These are phyloP conservation scores for Phellopilus nigrolimitatus DNA, from an alignment of 1,284 basidiomycete species.

Conservation along the genomic window DNA sequence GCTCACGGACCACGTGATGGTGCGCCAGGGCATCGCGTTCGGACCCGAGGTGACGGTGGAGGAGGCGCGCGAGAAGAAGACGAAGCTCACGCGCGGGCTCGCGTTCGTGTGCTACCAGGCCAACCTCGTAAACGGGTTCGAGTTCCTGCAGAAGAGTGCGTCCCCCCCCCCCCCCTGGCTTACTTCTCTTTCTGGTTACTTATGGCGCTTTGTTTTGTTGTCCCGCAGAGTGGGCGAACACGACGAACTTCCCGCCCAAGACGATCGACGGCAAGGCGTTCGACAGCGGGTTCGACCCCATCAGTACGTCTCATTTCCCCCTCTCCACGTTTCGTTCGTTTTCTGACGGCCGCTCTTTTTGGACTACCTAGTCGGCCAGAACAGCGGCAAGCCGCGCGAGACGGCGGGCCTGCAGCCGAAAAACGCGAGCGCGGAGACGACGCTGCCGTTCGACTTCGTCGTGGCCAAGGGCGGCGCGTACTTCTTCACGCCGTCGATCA, in stretches of 20 bases:
- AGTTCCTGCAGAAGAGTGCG: constrained; percentile 38
- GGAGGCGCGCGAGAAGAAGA: constrained; percentile 34
- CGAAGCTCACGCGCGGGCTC: constrained; percentile 42
- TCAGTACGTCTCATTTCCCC: constrained; percentile 17
- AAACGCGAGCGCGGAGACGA: constrained; percentile 26
- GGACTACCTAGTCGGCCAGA: constrained; percentile 41
- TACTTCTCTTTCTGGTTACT: neutral
- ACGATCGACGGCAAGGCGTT: constrained; percentile 9
- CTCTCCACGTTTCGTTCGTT: neutral
- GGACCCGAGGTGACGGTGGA: constrained; percentile 40
- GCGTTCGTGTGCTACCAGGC: constrained; percentile 48
- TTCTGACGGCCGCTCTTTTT: neutral
- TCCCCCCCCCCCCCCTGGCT: no score
- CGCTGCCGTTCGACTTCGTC: constrained; percentile 30
- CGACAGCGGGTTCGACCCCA: constrained; percentile 29
- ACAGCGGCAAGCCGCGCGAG: constrained; percentile 27
- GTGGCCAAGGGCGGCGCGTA: constrained; percentile 39
- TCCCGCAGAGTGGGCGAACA: constrained; percentile 31
- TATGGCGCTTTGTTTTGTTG: neutral
- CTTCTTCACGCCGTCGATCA: constrained; percentile 40
- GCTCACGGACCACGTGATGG: constrained; percentile 31
- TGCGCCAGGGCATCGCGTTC: constrained; percentile 44
- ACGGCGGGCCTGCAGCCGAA: constrained; percentile 40
- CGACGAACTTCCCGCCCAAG: constrained; percentile 26
- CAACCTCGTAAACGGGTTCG: constrained; percentile 41